Conservation (phyloP, 2,329 filamentous ascomycete species). For the Trichothecium sympodiale region DNA sequence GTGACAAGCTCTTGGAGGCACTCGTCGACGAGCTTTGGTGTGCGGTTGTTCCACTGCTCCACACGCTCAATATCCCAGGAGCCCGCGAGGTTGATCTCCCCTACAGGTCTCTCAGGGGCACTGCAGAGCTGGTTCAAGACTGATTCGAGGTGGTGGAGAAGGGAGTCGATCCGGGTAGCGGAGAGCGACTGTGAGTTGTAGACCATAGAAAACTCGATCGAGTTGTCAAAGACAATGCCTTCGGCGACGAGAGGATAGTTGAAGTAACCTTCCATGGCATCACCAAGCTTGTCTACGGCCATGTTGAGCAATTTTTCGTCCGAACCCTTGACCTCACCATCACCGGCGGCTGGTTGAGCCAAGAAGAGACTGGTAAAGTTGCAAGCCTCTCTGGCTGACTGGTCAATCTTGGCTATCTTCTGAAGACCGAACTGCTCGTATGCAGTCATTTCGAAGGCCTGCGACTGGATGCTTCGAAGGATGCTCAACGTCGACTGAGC, state of each 20-base stretch:
- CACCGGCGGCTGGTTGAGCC: slow-evolving; percentile 1
- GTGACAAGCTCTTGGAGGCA: background rate
- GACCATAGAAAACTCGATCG: background rate
- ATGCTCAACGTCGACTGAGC: background rate
- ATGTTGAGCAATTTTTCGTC: background rate
- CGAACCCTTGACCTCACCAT: background rate
- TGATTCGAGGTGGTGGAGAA: slow-evolving; percentile 8
- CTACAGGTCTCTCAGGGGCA: background rate
- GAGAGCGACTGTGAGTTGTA: slow-evolving; percentile 5
- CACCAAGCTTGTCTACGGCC: slow-evolving; percentile 4
- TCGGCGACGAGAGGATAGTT: slow-evolving; percentile 7
- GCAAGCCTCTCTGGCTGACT: slow-evolving; percentile 5
- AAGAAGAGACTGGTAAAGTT: slow-evolving; percentile 10
- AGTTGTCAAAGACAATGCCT: slow-evolving; percentile 1
- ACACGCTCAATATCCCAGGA: slow-evolving; percentile 2
- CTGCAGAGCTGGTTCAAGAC: slow-evolving; percentile 8
- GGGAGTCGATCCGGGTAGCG: slow-evolving; percentile 4
- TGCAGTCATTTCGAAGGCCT: slow-evolving; percentile 5
- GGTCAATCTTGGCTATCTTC: slow-evolving; percentile 7
- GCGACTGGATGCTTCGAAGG: slow-evolving; percentile 3
- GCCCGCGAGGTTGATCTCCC: background rate
- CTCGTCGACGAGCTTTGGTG: background rate
- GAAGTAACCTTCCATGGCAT: slow-evolving; percentile 16
- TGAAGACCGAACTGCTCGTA: slow-evolving; percentile 12
- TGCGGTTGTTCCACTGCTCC: background rate